Conservation (phyloP, 2,329 filamentous ascomycete species). For the Aureobasidium sp. region DNA sequence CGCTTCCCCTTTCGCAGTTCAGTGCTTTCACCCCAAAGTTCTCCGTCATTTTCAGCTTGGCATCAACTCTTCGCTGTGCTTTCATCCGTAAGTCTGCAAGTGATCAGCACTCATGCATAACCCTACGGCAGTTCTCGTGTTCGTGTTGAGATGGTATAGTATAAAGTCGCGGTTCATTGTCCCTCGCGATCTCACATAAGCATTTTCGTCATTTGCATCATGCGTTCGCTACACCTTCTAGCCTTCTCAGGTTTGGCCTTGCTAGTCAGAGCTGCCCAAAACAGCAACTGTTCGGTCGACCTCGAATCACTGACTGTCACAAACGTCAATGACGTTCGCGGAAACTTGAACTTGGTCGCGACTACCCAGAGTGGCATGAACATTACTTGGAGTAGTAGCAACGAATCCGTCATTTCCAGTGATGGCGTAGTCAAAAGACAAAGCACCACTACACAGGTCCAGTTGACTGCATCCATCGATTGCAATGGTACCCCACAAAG, state of each 20-base stretch:
- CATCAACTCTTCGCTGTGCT: not conserved
- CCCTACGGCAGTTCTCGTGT: not conserved
- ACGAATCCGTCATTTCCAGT: not conserved
- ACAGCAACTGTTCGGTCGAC: not conserved
- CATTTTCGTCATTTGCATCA: not conserved
- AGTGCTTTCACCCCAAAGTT: not conserved
- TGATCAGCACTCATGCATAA: conserved; percentile 4
- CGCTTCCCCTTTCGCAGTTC: not conserved
- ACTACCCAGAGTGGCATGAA: not conserved
- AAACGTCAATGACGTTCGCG: not conserved
- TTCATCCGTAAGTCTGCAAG: not conserved
- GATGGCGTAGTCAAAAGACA: not conserved
- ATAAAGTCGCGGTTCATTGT: not conserved
- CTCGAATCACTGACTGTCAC: not conserved
- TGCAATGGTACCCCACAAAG: not conserved
- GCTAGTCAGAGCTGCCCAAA: not conserved
- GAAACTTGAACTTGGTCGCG: not conserved
- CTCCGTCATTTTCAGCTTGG: not conserved
- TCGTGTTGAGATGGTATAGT: not conserved
- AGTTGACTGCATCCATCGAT: not conserved
- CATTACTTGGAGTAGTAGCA: not conserved
- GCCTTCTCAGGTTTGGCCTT: not conserved
- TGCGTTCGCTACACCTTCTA: not conserved
- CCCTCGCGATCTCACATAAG: not conserved
- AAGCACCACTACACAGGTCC: not conserved